Percentiles rank a stretch among this genome's conserved stretches.
Evolutionary conservation across 176 grass and related monocot genomes (phyloP).

Genomic region (Aegilops tauschii): DNA sequence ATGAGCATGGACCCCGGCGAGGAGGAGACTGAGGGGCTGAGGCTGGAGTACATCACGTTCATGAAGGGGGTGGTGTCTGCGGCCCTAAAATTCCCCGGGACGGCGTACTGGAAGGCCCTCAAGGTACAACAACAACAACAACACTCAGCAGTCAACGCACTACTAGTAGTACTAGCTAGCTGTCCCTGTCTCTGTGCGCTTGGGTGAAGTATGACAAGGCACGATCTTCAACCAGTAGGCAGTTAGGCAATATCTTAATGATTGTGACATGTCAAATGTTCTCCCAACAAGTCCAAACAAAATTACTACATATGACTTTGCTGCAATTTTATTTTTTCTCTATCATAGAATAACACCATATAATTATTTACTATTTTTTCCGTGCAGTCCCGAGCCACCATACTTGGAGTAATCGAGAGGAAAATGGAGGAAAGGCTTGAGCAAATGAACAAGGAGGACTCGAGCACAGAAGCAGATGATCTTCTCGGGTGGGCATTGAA

Average conservation of each 20-base stretch:
- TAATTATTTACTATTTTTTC: background rate
- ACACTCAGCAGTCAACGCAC: too few relatives aligned
- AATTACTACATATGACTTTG: background rate
- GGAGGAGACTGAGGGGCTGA: slow-evolving; percentile 74
- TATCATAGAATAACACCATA: background rate
- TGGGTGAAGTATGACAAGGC: background rate
- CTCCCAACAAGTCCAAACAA: background rate
- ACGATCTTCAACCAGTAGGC: slow-evolving; percentile 21
- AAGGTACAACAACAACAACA: slow-evolving; percentile 29
- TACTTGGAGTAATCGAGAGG: slow-evolving; percentile 76
- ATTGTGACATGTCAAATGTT: background rate
- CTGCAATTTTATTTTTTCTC: background rate
- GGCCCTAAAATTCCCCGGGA: slow-evolving; percentile 91
- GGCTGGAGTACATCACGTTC: slow-evolving; percentile 89
- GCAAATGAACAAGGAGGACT: slow-evolving; percentile 34
- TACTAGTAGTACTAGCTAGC: too few relatives aligned
- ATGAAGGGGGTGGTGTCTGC: slow-evolving; percentile 93
- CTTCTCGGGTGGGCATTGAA: slow-evolving; percentile 86
- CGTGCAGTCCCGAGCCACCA: slow-evolving; percentile 60
- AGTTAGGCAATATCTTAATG: slow-evolving; percentile 16
- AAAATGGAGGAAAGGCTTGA: slow-evolving; percentile 69
- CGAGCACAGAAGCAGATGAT: slow-evolving; percentile 62
- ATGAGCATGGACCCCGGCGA: slow-evolving; percentile 85
- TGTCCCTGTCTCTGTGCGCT: too few relatives aligned
- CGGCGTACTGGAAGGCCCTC: slow-evolving; percentile 85